Evolutionary conservation across 2,329 filamentous ascomycete genomes (phyloP), one percentile per base, ranked within the genome.

Genomic region (Penicillium nordicum): DNA sequence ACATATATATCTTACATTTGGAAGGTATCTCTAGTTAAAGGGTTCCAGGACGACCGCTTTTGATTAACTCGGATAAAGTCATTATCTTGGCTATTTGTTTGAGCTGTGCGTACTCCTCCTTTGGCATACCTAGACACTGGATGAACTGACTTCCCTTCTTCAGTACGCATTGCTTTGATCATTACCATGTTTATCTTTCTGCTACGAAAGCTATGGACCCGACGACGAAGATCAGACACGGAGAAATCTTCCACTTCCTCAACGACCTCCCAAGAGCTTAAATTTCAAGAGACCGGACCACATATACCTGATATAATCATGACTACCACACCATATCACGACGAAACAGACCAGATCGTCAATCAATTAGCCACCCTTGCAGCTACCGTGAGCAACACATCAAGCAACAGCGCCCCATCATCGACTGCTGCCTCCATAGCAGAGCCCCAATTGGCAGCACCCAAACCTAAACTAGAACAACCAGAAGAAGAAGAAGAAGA

Each of bases 401-500:
- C 56, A 29, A 42, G 12, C 34, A 34, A 23, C 23, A 36, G 3
- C 40, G 14, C 8, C 16, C 5, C 11, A 36, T 30, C 16, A 8
- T 16, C 40, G 5, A 16, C 1, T n/a, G 6, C 40, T 21, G 7
- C 11, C 7, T 11, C 8, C n/a, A 27, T 27, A 29, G 4, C 25
- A 18, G 21, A 52, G 27, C 8, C 18, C 1, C 21, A 18, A 32
- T 9, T 29, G 34, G 27, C 12, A 29, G 16, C 32, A n/a, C 12
- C 12, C 3, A 8, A 4, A 4, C 12, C 7, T 12, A 7, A 23
- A 27, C 16, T 8, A 5, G 45, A 55, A 14, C 36, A 59, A 12
- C 27, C 25, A 36, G 51, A 53, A 34, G 36, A 63, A 38, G 62
- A 66, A 47, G 30, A 63, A 36, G 62, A 66, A 47, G n/a, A n/a